phyloP scores from a whole-genome alignment of 257 asterid genomes.

The Gentiana macrophylla region DNA sequence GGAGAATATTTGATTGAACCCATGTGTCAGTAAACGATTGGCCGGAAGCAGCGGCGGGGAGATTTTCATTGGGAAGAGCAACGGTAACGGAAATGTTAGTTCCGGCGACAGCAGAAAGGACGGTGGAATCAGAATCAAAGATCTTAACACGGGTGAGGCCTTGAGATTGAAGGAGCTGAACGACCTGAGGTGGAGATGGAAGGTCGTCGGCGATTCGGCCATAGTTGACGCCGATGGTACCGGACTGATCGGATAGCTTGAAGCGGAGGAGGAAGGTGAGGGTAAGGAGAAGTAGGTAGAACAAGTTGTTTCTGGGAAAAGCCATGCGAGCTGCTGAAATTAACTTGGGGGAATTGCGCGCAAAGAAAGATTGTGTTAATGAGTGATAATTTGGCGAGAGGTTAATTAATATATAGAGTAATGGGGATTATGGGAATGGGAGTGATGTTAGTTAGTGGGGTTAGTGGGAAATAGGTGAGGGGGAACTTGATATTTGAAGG shows the following conservation, averaged over 20 bases:
- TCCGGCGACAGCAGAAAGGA: conserved; percentile 58
- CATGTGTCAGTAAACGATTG: conserved; percentile 60
- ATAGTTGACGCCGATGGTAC: conserved; percentile 61
- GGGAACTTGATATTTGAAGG: background rate
- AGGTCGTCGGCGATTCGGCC: conserved; percentile 82
- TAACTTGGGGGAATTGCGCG: conserved; percentile 12
- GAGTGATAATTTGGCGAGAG: background rate
- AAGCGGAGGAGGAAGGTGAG: background rate
- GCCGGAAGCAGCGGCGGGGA: conserved; percentile 50
- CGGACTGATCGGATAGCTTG: conserved; percentile 20
- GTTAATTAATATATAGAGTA: background rate
- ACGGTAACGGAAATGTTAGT: conserved; percentile 57
- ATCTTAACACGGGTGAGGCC: conserved; percentile 52
- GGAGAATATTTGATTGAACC: conserved; percentile 52
- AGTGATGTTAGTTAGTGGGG: no score
- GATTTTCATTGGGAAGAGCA: conserved; percentile 69
- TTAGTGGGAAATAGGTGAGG: no score
- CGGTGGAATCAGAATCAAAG: conserved; percentile 62
- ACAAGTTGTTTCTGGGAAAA: conserved; percentile 2
- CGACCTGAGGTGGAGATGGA: conserved; percentile 60
- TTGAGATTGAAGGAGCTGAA: conserved; percentile 51
- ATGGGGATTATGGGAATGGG: background rate
- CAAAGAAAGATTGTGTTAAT: background rate
- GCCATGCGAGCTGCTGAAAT: conserved; percentile 3
- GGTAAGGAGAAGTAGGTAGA: conserved; percentile 9